These are phyloP conservation scores for Apocynum venetum DNA, from an alignment of 257 asterid genomes.

Conservation along the genomic window DNA sequence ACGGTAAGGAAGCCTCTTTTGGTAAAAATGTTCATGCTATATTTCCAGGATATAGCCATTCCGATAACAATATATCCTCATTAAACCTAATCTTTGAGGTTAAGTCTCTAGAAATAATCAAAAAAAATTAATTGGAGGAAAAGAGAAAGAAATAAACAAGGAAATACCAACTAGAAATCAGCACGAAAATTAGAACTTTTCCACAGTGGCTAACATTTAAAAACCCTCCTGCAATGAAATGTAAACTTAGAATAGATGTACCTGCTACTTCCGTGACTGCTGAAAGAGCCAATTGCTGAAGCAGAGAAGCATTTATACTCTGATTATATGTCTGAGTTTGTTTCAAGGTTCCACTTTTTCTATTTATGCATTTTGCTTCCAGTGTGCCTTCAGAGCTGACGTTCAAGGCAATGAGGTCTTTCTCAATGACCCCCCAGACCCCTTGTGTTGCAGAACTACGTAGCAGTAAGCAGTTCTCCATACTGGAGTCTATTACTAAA, in stretches of 20 bases:
- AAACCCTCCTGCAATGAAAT: background rate
- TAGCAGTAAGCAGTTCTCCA: conserved; percentile 45
- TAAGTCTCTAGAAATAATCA: no score
- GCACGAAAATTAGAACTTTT: background rate
- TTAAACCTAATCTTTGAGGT: no score
- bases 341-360: conserved; percentile 30
- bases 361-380: conserved; percentile 16
- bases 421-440: conserved; percentile 60
- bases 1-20: no score
- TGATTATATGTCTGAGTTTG: conserved; percentile 15
- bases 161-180: background rate
- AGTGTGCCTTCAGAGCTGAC: conserved; percentile 1
- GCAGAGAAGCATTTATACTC: conserved; percentile 19
- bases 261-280: conserved; percentile 49
- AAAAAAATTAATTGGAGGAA: no score
- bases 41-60: no score
- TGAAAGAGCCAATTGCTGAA: conserved; percentile 40
- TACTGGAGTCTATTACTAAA: conserved; percentile 45
- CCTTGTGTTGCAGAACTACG: conserved; percentile 44
- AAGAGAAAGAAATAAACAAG: no score
- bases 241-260: conserved; percentile 6
- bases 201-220: background rate
- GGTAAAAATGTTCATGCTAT: no score
- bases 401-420: conserved; percentile 22
- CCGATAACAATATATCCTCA: no score